These are phyloP conservation scores for Podila epicladia DNA, from an alignment of 192 early-diverging fungal species.

Conservation along the genomic window DNA sequence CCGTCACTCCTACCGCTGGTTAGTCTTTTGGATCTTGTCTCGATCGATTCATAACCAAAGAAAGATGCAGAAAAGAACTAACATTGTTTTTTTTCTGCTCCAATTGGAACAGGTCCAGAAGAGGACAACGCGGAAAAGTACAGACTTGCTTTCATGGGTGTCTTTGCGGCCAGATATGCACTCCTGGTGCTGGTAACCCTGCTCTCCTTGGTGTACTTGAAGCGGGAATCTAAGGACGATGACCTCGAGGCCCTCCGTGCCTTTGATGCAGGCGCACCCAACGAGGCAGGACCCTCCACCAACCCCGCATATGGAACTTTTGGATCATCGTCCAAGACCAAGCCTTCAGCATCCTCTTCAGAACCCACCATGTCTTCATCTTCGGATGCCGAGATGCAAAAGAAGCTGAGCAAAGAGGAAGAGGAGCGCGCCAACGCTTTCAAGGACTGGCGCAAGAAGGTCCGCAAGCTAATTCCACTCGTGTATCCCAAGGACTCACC, in stretches of 20 bases:
- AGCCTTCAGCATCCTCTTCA: neutral
- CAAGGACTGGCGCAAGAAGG: conserved; percentile 59
- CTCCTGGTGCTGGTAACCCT: conserved; percentile 42
- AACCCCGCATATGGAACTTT: conserved; percentile 37
- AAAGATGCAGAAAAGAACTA: neutral
- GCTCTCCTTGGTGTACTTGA: conserved; percentile 45
- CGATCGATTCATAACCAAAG: neutral
- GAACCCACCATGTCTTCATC: conserved; percentile 12
- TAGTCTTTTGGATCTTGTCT: neutral
- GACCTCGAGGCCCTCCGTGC: conserved; percentile 36
- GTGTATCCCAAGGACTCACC: conserved; percentile 80
- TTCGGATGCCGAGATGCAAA: conserved; percentile 25
- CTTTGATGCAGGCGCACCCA: conserved; percentile 21
- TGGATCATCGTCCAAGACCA: neutral
- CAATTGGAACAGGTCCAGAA: neutral
- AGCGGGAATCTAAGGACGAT: conserved; percentile 16
- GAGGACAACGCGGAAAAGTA: conserved; percentile 23
- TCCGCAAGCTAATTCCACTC: conserved; percentile 80
- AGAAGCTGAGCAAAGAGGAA: conserved; percentile 16
- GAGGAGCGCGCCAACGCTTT: conserved; percentile 50
- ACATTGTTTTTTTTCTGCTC: neutral
- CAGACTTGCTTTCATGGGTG: conserved; percentile 49
- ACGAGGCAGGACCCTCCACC: conserved; percentile 18
- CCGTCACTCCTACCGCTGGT: conserved; percentile 10
- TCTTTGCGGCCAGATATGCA: conserved; percentile 60